Conservation (phyloP, 202 grass and related monocot genomes). For the Elaeis oleifera region DNA sequence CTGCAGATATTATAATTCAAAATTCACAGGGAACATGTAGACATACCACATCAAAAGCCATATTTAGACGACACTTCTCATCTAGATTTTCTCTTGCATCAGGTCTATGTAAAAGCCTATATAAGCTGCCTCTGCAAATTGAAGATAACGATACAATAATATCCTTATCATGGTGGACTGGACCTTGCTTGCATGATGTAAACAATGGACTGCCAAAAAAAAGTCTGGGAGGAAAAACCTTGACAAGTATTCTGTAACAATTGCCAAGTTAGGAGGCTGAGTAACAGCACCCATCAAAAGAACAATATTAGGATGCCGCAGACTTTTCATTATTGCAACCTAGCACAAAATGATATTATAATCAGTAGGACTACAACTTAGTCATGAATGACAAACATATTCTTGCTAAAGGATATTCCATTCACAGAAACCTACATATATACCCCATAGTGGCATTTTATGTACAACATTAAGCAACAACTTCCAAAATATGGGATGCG, state of each 20-base stretch:
- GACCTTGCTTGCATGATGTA: too few relatives aligned
- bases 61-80: conserved; percentile 51
- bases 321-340: conserved; percentile 93
- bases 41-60: conserved; percentile 89
- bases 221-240: conserved; percentile 36
- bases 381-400: too few relatives aligned
- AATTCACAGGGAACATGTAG: conserved; percentile 5
- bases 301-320: conserved; percentile 92
- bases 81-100: conserved; percentile 58
- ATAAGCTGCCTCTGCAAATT: conserved; percentile 70
- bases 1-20: too few relatives aligned
- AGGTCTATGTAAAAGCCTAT: conserved; percentile 60
- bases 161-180: not conserved
- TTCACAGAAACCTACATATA: too few relatives aligned
- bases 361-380: not conserved
- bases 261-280: conserved; percentile 64
- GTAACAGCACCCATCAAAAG: conserved; percentile 98
- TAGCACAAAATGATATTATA: conserved; percentile 10
- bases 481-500: too few relatives aligned
- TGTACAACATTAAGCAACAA: too few relatives aligned
- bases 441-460: too few relatives aligned
- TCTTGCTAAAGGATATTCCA: too few relatives aligned
- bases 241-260: conserved; percentile 83
- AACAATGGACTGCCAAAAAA: not conserved
- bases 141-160: not conserved